Conservation (phyloP, 768 basidiomycete genomes). For the Naganishia friedmannii region DNA sequence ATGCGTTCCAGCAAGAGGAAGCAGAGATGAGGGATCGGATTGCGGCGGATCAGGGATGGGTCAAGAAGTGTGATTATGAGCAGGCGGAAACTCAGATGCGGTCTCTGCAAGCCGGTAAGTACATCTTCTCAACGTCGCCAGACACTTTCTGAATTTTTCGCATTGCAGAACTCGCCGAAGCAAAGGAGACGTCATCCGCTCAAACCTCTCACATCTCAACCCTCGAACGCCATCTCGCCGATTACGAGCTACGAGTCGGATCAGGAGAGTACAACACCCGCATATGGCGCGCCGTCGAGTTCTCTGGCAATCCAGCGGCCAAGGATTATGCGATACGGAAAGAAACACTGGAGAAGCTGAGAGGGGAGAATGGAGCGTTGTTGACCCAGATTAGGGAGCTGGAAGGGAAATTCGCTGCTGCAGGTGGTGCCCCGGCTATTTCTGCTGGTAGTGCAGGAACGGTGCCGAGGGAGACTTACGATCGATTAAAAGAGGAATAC, state of each 20-base stretch:
- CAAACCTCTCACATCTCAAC: slow-evolving; percentile 6
- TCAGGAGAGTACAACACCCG: slow-evolving; percentile 50
- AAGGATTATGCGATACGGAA: slow-evolving; percentile 74
- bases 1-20: slow-evolving; percentile 29
- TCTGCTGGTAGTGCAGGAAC: slow-evolving; percentile 50
- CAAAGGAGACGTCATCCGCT: background rate
- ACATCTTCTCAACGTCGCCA: background rate
- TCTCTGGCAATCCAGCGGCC: slow-evolving; percentile 77
- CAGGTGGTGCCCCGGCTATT: background rate
- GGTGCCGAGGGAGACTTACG: slow-evolving; percentile 77
- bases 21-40: slow-evolving; percentile 18
- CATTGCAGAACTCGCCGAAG: slow-evolving; percentile 11
- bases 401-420: slow-evolving; percentile 53
- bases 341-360: slow-evolving; percentile 70
- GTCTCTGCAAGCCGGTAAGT: slow-evolving; percentile 16
- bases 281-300: slow-evolving; percentile 49
- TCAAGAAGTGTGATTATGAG: slow-evolving; percentile 21
- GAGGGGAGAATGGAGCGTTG: slow-evolving; percentile 78
- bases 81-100: slow-evolving; percentile 11
- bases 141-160: background rate
- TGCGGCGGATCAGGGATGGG: slow-evolving; percentile 14
- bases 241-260: slow-evolving; percentile 43
- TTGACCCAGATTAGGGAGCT: slow-evolving; percentile 65
- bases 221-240: slow-evolving; percentile 37
- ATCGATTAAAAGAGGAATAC: slow-evolving; percentile 68